These are phyloP conservation scores for Margaritispora aquatica DNA, from an alignment of 495 filamentous ascomycete species.

Conservation along the genomic window DNA sequence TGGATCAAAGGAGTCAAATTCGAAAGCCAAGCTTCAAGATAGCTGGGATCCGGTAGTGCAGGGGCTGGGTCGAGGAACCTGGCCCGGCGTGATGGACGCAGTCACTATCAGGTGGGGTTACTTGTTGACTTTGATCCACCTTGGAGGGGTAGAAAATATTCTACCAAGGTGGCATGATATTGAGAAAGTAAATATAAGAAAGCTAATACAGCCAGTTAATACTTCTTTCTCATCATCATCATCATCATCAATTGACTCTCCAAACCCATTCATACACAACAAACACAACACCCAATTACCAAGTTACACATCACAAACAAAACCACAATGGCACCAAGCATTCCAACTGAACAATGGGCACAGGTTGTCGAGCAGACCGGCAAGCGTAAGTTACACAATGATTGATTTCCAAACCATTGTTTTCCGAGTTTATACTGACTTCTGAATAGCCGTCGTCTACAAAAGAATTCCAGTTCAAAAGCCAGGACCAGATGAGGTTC, in stretches of 20 bases:
- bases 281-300: neutral
- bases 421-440: neutral
- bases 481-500: conserved; percentile 80
- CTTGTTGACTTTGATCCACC: conserved; percentile 3
- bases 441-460: conserved; percentile 52
- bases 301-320: neutral
- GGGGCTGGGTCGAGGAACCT: neutral
- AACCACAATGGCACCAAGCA: conserved; percentile 15
- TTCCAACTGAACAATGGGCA: conserved; percentile 80
- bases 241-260: conserved; percentile 1
- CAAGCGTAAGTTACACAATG: conserved; percentile 56
- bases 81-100: conserved; percentile 12
- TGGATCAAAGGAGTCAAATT: neutral
- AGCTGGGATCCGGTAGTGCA: neutral
- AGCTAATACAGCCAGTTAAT: neutral
- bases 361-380: conserved; percentile 77
- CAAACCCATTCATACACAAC: neutral
- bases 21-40: conserved; percentile 1
- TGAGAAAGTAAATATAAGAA: conserved; percentile 9
- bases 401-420: too few species aligned
- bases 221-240: conserved; percentile 6
- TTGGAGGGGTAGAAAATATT: neutral
- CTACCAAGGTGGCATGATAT: conserved; percentile 14
- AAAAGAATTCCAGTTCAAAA: conserved; percentile 76
- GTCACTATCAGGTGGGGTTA: neutral